Base-by-base conservation (phyloP, 495 filamentous ascomycete genomes). In the Astrothelium macrocarpum region DNA sequence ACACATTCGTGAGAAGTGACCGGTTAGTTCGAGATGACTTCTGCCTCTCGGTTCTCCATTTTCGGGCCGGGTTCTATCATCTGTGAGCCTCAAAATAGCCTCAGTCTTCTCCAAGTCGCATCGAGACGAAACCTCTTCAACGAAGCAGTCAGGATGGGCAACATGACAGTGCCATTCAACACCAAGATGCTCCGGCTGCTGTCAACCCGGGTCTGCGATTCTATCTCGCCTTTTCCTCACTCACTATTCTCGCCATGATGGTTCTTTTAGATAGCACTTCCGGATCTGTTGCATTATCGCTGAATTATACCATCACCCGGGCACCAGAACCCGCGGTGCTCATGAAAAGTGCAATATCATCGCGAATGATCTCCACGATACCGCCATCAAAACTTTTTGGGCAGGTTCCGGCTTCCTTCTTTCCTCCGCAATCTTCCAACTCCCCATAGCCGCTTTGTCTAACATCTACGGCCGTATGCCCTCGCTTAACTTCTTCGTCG, bases 221-320 rank as follows among this genome's bases (percentile, higher is more conserved):
- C 64, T 66, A 71, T 26, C 11, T 67, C 29, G 80, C 80, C 25
- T 85, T 87, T 66, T 31, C 70, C 28, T 84, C 85, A 0, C 77
- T 91, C 53, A 76, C 78, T 25, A 76, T 86, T 9, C 78, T 90
- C 32, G 81, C 82, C 0, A 73, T 90, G 36, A 86, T 86, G 76
- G 85, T 82, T 4, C 86, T 88, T 25, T 74, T 91, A 23, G 88
- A 91, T 73, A 86, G 85, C 0, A 91, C 89, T 2, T 88, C 85
- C 1, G 76, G 90, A 16, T 85, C 84, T 10, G 86, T 91, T 25
- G 88, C 89, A 3, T 71, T 91, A 53, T 87, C 88, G 0, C 7
- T 39, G 16, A 5, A 16, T 7, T 16, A n/a, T 39, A 16, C 36
- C 36, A 5, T 39, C 36, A 5, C 36, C 36, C n/a, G n/a, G n/a